Conservation (phyloP, 176 grass and related monocot genomes). For the Ananas comosus region DNA sequence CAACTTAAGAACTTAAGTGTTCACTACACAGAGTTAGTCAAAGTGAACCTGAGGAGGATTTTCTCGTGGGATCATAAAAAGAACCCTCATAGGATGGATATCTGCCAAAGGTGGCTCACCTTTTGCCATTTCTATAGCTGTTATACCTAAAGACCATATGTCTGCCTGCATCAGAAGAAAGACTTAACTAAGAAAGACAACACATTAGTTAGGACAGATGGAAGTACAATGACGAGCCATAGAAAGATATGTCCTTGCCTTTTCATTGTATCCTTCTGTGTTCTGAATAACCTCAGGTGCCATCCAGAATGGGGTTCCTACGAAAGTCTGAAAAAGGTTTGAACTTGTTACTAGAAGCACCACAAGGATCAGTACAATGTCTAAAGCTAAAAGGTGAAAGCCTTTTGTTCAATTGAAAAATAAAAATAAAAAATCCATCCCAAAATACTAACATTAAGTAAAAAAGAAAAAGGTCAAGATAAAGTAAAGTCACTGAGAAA, state of each 20-base stretch:
- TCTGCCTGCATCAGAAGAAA: constrained; percentile 72
- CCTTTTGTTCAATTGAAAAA: too few species aligned
- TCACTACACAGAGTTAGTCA: constrained; percentile 15
- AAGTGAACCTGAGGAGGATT: constrained; percentile 90
- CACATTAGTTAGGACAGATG: constrained; percentile 8
- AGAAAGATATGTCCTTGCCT: constrained; percentile 30
- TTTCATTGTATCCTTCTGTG: constrained; percentile 97
- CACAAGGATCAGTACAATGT: constrained; percentile 8
- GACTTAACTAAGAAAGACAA: constrained; percentile 19
- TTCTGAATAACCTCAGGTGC: constrained; percentile 99
- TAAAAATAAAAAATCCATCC: too few species aligned
- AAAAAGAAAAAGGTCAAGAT: too few species aligned
- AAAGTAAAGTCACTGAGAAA: too few species aligned
- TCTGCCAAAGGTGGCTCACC: constrained; percentile 98
- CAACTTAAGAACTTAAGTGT: constrained; percentile 8
- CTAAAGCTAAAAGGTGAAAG: background rate
- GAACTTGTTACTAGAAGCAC: constrained; percentile 11
- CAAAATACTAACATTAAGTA: too few species aligned
- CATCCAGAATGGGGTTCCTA: constrained; percentile 99
- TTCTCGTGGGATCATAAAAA: constrained; percentile 99
- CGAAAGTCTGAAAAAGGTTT: constrained; percentile 68
- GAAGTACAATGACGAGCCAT: constrained; percentile 9
- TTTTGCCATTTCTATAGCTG: constrained; percentile 99
- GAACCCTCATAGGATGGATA: constrained; percentile 99
- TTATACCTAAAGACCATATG: constrained; percentile 99